Evolutionary conservation across 1,284 basidiomycete genomes (phyloP), one percentile per base, ranked within the genome.

Genomic region (Leccinum ponderosum): DNA sequence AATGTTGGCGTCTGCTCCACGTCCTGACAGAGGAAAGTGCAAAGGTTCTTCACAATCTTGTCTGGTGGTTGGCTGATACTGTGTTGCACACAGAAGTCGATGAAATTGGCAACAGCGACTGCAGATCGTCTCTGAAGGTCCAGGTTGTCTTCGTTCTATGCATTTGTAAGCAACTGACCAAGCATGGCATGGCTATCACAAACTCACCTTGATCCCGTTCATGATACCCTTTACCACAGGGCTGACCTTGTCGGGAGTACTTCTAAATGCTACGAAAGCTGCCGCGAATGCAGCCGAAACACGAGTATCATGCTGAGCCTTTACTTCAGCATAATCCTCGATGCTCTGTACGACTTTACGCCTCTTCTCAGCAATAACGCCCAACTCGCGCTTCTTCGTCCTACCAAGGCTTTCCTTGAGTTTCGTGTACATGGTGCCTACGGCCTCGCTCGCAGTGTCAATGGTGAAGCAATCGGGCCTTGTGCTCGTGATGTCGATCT

Each of bases 1-100:
- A 98, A 99, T 2, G 97, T 90, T 1, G 97, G 95, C 0, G 96
- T 98, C 60, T 91, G 85, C 29, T 91, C 87, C 12, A 86, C 83
- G 73, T 99, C 97, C 71, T 95, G 93, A 75, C 97, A 99, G 5
- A 99, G 81, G 77, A 99, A 99, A 0, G 95, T 96, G 77, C 95
- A 97, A 4, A 99, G 85, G 73, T 99, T 99, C 79, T 95, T 95
- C 68, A 99, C 87, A 59, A 99, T 95, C 80, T 99, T 99, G 70
- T 96, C 94, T 0, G 83, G 91, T 68, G 80, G 82, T 74, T 87
- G 83, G 66, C 81, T 68, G 69, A 88, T 77, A 69, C 87, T 76
- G 79, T 89, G 82, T 50, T 83, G 77, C 3, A 87, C 85, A 74
- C 95, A 98, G 71, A 94, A 93, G 54, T 90, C 87, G 62, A 99